Base-by-base conservation (phyloP, 164 flowering plant species). In the Warburgia ugandensis region DNA sequence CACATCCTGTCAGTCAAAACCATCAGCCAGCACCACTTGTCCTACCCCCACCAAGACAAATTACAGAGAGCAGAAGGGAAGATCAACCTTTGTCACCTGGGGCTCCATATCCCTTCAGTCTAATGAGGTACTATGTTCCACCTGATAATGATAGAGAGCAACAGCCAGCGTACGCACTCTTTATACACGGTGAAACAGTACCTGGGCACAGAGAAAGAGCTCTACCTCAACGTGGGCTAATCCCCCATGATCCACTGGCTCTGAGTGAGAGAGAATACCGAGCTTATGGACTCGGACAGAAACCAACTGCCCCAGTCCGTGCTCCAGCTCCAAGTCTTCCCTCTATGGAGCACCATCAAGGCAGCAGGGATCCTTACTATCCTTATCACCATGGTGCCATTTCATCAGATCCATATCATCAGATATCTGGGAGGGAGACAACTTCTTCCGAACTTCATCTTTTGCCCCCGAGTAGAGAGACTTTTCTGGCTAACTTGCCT, bases 381-480 rank as follows among this genome's bases (percentile, higher is more conserved):
- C 59, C 51, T 27, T 37, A 53, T 35, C 50, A 54, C 32, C 54
- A 63, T 29, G 51, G 52, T 50, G 55, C 58, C 32, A 20, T 66
- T 7, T 52, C 76, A 6, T 50, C 56, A 30, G 72, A 66, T 16
- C 50, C 71, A 12, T 67, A 76, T 60, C 54, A 50, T 27, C 57
- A 40, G 7, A 53, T 57, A 3, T 56, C 59, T 11, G 55, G 69
- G 31, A 26, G 25, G 10, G 45, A 16, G 8, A 22, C 32, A 16
- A 33, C 44, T 12, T 28, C 63, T 33, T 52, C 59, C 3, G 60
- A 64, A 35, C 44, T 66, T 44, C 63, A 67, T 56, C 44, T 58
- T 32, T 55, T 50, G 11, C 50, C 28, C 19, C 43, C 61, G 45
- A 54, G 69, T 55, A 59, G 61, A 47, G 74, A 68, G 29, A 29